Conservation (phyloP, 2,329 filamentous ascomycete genomes). For the Penicillium sp. region DNA sequence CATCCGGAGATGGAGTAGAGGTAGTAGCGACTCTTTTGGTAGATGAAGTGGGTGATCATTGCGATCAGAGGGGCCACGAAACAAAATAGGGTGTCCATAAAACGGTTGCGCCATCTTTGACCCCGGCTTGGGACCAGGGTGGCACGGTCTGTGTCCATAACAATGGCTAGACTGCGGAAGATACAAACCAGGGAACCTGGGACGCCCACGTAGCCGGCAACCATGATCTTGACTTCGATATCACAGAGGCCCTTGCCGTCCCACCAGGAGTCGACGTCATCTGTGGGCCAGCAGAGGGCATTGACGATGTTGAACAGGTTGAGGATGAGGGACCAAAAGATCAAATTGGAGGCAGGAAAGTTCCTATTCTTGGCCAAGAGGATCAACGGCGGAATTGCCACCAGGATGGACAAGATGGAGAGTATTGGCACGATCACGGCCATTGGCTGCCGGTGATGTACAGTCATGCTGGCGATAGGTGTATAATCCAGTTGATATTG, state of each 20-base stretch:
- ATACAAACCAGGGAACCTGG: conserved; percentile 59
- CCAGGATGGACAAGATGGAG: conserved; percentile 51
- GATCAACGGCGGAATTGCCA: conserved; percentile 58
- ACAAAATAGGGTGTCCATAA: conserved; percentile 59
- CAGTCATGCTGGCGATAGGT: conserved; percentile 6
- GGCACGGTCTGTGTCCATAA: conserved; percentile 61
- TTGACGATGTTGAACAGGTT: conserved; percentile 64
- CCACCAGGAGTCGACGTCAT: conserved; percentile 58
- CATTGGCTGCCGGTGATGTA: conserved; percentile 23
- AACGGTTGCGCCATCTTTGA: conserved; percentile 49
- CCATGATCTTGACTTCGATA: conserved; percentile 60
- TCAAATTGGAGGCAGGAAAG: conserved; percentile 58
- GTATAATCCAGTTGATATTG: background rate
- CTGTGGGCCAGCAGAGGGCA: conserved; percentile 64
- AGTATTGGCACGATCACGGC: conserved; percentile 51
- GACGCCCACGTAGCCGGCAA: conserved; percentile 55
- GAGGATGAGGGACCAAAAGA: conserved; percentile 57
- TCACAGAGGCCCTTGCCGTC: conserved; percentile 64
- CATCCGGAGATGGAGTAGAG: conserved; percentile 63
- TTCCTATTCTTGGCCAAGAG: conserved; percentile 65
- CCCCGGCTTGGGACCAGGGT: conserved; percentile 52
- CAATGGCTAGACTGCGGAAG: conserved; percentile 59
- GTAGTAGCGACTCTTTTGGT: conserved; percentile 61
- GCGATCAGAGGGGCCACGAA: conserved; percentile 56
- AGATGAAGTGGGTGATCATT: conserved; percentile 59